Evolutionary conservation across 225 moss, liverwort and hornwort genomes (phyloP), one percentile per base, ranked within the genome.

Genomic region (Antitrichia curtipendula): DNA sequence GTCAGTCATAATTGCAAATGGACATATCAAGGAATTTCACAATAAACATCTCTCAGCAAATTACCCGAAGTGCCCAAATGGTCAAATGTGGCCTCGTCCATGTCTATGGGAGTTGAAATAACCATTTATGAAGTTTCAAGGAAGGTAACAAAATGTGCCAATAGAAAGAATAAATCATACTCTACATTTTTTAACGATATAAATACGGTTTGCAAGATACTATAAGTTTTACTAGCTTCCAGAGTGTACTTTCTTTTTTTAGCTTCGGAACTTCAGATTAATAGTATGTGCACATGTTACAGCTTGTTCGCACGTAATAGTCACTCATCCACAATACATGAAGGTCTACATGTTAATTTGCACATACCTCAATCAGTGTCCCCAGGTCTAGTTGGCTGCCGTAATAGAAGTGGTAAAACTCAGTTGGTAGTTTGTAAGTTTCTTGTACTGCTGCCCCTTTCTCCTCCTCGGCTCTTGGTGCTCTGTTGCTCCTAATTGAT

Each of bases 371-470:
- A 91, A 97, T 94, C 68, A 99, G 92, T 71, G 95, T 90, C 80
- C 95, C 97, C 90, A 99, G 92, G 88, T 99, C 94, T 70, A 91
- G 90, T 88, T 91, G 95, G 90, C 97, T 96, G 86, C 97, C 96
- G 88, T 92, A 92, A 88, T 95, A 96, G 86, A 96, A 97, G 73
- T 99, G 94, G 83, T 95, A 93, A 86, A 97, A 95, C 76, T 97
- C 99, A 82, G 93, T 84, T 54, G 97, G 99, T 77, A 97, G 90
- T 86, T 94, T 95, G 79, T 94, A 95, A 78, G 91, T 86, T 82
- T 91, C 91, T 45, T 91, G 91, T 23, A 89, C 83, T 54, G 65
- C 85, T 77, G 83, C 80, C 59, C 63, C 91, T 91, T 64, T 89
- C 84, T 86, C 92, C 70, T 92, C 90, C 72, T 90, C 92, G 27